Percentiles rank a stretch among this genome's conserved stretches.
These are phyloP conservation scores for Neobulgaria alba DNA, from an alignment of 2,329 filamentous ascomycete species.

Conservation along the genomic window DNA sequence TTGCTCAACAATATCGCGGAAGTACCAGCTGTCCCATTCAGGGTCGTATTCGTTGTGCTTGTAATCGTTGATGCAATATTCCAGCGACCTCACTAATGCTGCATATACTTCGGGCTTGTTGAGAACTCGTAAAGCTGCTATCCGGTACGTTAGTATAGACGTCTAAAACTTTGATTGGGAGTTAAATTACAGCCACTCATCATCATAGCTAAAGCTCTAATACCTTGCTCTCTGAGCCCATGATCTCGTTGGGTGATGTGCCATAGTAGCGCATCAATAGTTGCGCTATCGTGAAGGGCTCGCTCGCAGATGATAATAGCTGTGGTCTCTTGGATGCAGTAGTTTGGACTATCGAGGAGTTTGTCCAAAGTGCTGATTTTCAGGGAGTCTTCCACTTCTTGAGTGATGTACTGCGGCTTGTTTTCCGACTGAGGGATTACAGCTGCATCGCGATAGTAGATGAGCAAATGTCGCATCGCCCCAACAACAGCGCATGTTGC, in stretches of 20 bases:
- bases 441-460: constrained; percentile 52
- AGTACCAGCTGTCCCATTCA: constrained; percentile 53
- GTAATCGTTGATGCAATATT: constrained; percentile 43
- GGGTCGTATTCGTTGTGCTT: constrained; percentile 44
- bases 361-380: constrained; percentile 57
- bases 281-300: constrained; percentile 48
- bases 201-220: constrained; percentile 48
- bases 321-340: constrained; percentile 61
- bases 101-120: constrained; percentile 27
- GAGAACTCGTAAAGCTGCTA: constrained; percentile 19
- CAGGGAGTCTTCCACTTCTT: constrained; percentile 66
- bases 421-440: constrained; percentile 56
- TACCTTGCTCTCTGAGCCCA: constrained; percentile 47
- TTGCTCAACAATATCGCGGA: constrained; percentile 54
- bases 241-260: constrained; percentile 52
- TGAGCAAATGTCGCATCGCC: constrained; percentile 49
- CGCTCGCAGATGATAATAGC: constrained; percentile 48
- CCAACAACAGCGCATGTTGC: constrained; percentile 50
- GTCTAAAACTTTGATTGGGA: not conserved
- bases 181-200: constrained; percentile 40
- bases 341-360: constrained; percentile 62
- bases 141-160: constrained; percentile 6
- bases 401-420: constrained; percentile 64
- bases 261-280: constrained; percentile 43
- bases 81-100: constrained; percentile 52